Evolutionary conservation across 2,329 filamentous ascomycete genomes (phyloP), one percentile per base, ranked within the genome.

Genomic region (Clonostachys rosea): DNA sequence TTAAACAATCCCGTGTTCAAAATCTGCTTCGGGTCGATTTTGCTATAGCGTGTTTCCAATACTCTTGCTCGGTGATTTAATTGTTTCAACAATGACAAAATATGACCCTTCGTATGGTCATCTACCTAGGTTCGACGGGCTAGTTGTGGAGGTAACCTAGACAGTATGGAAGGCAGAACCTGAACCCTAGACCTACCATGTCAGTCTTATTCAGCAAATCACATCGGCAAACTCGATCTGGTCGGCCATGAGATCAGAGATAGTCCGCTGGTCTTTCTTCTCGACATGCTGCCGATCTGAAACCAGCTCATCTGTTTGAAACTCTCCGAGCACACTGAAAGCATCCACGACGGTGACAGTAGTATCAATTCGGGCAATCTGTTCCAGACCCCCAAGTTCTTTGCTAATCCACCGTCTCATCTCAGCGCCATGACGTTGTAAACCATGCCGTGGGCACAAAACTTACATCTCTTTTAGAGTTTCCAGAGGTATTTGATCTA

Each of bases 181-280:
- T 42, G 3, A 4, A 30, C 24, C 9, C 42, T 42, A 18, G 24
- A 30, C 24, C 8, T 13, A 87, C 80, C 50, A 81, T 78, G 50
- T 88, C 84, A 6, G 78, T 69, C 62, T 89, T 89, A 65, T 89
- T 89, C 17, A 89, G 65, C 5, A 89, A 73, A 89, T 75, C 7
- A 89, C 84, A 53, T 89, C 84, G 0, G 86, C 84, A 54, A 90
- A 90, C 62, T 90, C 86, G 49, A 89, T 86, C 56, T 89, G 86
- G 54, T 89, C 86, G 0, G 87, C 84, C 75, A 89, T 86, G 0
- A 90, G 72, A 53, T 89, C 85, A 1, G 84, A 87, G 3, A 90
- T 85, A 0, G 84, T 89, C 1, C 86, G 70, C 53, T 90, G 84
- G 50, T 90, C 86, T 53, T 89, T 85, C 0, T 79, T 61, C 6